These are phyloP conservation scores for Fusarium nanum DNA, from an alignment of 2,329 filamentous ascomycete genomes.

Conservation along the genomic window DNA sequence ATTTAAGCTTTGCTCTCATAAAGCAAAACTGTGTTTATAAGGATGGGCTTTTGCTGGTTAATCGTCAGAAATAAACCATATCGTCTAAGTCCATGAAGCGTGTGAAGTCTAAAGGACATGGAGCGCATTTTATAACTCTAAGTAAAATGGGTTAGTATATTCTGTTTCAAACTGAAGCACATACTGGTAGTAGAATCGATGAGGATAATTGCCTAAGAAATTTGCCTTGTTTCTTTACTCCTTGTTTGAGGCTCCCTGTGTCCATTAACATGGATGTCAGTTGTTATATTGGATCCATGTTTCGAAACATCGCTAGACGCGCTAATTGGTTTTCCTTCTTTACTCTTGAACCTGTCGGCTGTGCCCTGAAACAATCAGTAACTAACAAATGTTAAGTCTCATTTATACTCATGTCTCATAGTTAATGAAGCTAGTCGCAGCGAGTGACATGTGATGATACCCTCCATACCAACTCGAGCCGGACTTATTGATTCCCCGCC, in stretches of 20 bases:
- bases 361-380: background rate
- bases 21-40: background rate
- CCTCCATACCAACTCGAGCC: background rate
- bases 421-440: conserved; percentile 15
- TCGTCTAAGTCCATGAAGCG: background rate
- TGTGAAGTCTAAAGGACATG: background rate
- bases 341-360: too few species aligned
- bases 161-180: background rate
- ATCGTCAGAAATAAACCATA: background rate
- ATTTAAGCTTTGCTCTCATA: background rate
- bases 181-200: background rate
- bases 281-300: background rate
- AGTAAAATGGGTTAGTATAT: background rate
- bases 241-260: background rate
- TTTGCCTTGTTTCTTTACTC: background rate
- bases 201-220: background rate
- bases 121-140: background rate
- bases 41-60: background rate
- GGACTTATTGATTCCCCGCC: conserved; percentile 38
- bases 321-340: background rate
- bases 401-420: background rate
- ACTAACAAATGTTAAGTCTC: background rate
- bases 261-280: background rate
- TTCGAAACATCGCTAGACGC: background rate
- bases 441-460: conserved; percentile 26